These are phyloP conservation scores for Ramularia collo-cygni DNA, from an alignment of 2,329 filamentous ascomycete genomes.

Conservation along the genomic window DNA sequence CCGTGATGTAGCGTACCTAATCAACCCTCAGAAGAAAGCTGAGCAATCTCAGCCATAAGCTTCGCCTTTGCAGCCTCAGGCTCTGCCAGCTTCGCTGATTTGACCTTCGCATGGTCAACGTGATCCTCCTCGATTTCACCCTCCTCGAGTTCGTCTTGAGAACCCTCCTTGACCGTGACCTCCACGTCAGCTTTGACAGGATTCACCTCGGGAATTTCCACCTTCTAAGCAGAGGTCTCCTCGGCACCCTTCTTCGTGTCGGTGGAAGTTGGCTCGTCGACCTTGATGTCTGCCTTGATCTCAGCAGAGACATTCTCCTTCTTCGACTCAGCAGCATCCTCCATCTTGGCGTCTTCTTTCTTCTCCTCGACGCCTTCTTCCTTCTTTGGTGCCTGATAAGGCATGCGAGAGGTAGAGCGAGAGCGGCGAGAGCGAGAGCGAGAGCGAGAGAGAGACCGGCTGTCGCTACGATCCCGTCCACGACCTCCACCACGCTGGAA, in stretches of 20 bases:
- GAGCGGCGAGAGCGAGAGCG: slow-evolving; percentile 13
- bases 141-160: too few relatives aligned
- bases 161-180: not conserved
- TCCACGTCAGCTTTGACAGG: not conserved
- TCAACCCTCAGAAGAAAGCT: too few relatives aligned
- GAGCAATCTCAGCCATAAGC: too few relatives aligned
- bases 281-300: slow-evolving; percentile 2
- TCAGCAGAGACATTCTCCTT: slow-evolving; percentile 7
- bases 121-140: too few relatives aligned
- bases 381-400: slow-evolving; percentile 6
- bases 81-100: too few relatives aligned
- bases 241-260: slow-evolving; percentile 9
- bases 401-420: slow-evolving; percentile 3
- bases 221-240: slow-evolving; percentile 3
- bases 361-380: slow-evolving; percentile 11
- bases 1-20: too few relatives aligned
- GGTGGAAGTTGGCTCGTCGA: slow-evolving; percentile 2
- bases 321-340: slow-evolving; percentile 10
- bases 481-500: slow-evolving; percentile 17
- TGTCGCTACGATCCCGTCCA: slow-evolving; percentile 11
- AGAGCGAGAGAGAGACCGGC: slow-evolving; percentile 8
- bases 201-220: not conserved
- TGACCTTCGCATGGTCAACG: too few relatives aligned
- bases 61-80: too few relatives aligned
- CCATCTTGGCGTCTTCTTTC: slow-evolving; percentile 9